Percentiles rank a stretch among this genome's conserved stretches.
These are phyloP conservation scores for Aspergillus ruber DNA, from an alignment of 2,329 filamentous ascomycete species.

Conservation along the genomic window DNA sequence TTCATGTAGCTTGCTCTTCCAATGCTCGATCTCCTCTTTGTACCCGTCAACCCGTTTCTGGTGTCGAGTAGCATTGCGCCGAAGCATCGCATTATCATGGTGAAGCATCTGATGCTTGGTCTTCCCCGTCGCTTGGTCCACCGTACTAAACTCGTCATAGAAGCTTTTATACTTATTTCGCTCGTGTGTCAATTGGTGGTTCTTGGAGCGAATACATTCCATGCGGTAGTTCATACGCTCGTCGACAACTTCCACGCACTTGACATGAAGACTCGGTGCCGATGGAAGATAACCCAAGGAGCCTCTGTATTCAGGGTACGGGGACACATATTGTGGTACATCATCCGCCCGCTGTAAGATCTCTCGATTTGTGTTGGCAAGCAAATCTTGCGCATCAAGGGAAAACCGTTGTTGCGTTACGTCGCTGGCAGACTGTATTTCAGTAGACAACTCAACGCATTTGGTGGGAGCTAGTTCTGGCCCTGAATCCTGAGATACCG, in stretches of 20 bases:
- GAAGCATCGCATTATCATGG: conserved; percentile 17
- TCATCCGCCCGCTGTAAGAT: conserved; percentile 13
- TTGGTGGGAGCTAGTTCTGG: not conserved
- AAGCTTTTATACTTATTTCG: conserved; percentile 23
- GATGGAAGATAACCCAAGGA: conserved; percentile 25
- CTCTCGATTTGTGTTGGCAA: conserved; percentile 17
- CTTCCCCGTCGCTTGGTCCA: conserved; percentile 25
- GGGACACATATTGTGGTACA: conserved; percentile 22
- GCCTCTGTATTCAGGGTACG: conserved; percentile 23
- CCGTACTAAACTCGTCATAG: conserved; percentile 14
- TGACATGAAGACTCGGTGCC: conserved; percentile 22
- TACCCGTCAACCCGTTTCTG: conserved; percentile 17
- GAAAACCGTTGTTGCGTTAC: conserved; percentile 17
- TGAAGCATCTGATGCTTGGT: conserved; percentile 13
- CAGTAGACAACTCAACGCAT: not conserved
- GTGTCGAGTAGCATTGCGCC: conserved; percentile 19
- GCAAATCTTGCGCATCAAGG: conserved; percentile 15
- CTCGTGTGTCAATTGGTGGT: conserved; percentile 21
- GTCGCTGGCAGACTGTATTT: conserved; percentile 9
- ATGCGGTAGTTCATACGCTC: conserved; percentile 18
- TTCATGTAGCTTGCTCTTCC: conserved; percentile 16
- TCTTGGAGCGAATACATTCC: conserved; percentile 12
- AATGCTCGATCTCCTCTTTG: conserved; percentile 21
- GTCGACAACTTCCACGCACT: conserved; percentile 19
- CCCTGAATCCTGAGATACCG: not conserved